phyloP scores from a whole-genome alignment of 2,329 filamentous ascomycete genomes.

The Alternaria brassicicola region DNA sequence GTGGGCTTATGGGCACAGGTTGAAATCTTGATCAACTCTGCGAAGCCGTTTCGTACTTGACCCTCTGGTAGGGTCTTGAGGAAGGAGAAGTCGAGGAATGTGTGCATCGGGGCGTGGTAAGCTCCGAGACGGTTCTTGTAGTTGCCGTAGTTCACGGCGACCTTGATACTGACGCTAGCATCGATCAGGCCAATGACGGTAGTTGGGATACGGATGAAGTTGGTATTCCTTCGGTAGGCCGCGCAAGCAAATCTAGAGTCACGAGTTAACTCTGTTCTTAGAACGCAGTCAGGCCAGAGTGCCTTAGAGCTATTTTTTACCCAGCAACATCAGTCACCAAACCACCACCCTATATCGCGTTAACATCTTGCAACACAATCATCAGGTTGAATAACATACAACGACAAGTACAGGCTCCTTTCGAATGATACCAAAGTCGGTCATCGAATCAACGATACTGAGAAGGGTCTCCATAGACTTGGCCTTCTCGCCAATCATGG shows the following conservation, averaged over 20 bases:
- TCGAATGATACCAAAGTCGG: conserved; percentile 71
- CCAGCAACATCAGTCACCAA: conserved; percentile 63
- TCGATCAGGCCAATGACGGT: conserved; percentile 78
- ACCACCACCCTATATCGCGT: conserved; percentile 49
- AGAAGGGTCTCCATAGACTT: conserved; percentile 74
- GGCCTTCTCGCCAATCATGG: conserved; percentile 76
- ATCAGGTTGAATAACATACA: conserved; percentile 24
- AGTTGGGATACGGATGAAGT: conserved; percentile 75
- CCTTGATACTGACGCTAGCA: conserved; percentile 76
- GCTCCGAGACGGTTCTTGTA: conserved; percentile 78
- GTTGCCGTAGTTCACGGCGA: conserved; percentile 77
- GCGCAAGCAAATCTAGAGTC: conserved; percentile 62
- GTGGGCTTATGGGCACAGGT: conserved; percentile 70
- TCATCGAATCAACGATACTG: conserved; percentile 75
- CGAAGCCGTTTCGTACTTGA: conserved; percentile 75
- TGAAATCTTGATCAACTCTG: conserved; percentile 77
- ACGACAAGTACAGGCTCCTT: conserved; percentile 56
- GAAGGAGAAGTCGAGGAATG: conserved; percentile 76
- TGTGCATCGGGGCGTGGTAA: conserved; percentile 74
- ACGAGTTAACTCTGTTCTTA: conserved; percentile 29
- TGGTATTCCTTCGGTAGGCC: conserved; percentile 73
- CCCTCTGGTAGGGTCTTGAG: conserved; percentile 69
- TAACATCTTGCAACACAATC: conserved; percentile 3
- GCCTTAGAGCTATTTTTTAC: conserved; percentile 60
- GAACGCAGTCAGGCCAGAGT: conserved; percentile 53